A percentile compares a stretch with the other conserved stretches of the same genome.
phyloP scores from a whole-genome alignment of 768 basidiomycete genomes.

The Rhizopogon roseolus region DNA sequence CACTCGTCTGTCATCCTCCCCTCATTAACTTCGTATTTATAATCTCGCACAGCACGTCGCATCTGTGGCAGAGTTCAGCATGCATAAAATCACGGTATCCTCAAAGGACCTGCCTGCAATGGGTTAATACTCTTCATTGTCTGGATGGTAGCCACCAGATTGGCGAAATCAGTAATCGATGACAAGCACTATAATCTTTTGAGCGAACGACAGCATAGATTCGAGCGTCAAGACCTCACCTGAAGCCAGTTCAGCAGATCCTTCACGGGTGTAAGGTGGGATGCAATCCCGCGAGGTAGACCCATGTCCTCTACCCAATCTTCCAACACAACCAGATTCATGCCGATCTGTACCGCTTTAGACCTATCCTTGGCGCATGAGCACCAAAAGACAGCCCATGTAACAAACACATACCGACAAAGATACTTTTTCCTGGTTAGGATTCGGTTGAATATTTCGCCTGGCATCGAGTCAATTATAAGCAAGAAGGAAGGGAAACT shows the following conservation, averaged over 20 bases:
- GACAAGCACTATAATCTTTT: slow-evolving; percentile 61
- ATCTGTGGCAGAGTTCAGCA: slow-evolving; percentile 44
- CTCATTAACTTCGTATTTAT: slow-evolving; percentile 92
- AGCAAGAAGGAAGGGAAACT: slow-evolving; percentile 1
- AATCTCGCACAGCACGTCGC: slow-evolving; percentile 89
- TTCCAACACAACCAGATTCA: slow-evolving; percentile 82
- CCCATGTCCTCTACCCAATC: slow-evolving; percentile 87
- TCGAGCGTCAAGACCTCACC: slow-evolving; percentile 33
- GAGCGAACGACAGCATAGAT: not conserved
- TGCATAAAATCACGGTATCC: not conserved
- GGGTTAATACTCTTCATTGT: slow-evolving; percentile 86
- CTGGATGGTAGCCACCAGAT: slow-evolving; percentile 87
- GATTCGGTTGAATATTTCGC: slow-evolving; percentile 82
- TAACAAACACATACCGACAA: slow-evolving; percentile 57
- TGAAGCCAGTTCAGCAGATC: slow-evolving; percentile 87
- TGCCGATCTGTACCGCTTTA: slow-evolving; percentile 81
- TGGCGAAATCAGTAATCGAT: slow-evolving; percentile 81
- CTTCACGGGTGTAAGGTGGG: slow-evolving; percentile 79
- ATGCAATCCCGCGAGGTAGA: slow-evolving; percentile 71
- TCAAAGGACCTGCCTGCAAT: slow-evolving; percentile 55
- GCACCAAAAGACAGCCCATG: not conserved
- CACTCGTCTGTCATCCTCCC: slow-evolving; percentile 93
- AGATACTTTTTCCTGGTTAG: slow-evolving; percentile 92
- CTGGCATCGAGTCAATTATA: slow-evolving; percentile 31
- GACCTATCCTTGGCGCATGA: slow-evolving; percentile 43